phyloP scores from a whole-genome alignment of 2,329 filamentous ascomycete species.

The Claviceps capensis region DNA sequence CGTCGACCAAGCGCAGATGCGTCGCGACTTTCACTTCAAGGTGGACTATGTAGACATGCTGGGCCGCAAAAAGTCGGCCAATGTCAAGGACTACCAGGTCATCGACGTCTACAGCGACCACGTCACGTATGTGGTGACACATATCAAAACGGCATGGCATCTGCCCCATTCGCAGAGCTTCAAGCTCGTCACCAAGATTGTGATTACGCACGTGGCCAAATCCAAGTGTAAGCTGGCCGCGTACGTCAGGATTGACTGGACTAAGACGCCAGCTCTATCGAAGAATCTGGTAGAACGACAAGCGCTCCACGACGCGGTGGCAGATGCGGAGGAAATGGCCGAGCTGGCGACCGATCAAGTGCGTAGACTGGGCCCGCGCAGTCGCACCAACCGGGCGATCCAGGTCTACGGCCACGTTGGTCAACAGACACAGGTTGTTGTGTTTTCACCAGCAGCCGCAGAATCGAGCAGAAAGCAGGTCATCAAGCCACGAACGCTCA shows the following conservation, averaged over 20 bases:
- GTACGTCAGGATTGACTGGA: constrained; percentile 81
- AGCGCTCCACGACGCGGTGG: constrained; percentile 61
- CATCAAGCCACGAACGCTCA: constrained; percentile 48
- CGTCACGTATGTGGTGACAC: constrained; percentile 50
- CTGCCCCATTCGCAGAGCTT: constrained; percentile 70
- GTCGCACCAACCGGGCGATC: constrained; percentile 62
- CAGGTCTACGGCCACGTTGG: constrained; percentile 69
- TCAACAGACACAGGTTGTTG: constrained; percentile 48
- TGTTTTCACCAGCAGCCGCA: constrained; percentile 39
- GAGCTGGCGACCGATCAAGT: constrained; percentile 69
- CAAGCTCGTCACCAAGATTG: constrained; percentile 74
- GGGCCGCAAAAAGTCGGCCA: constrained; percentile 43
- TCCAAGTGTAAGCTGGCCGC: constrained; percentile 84
- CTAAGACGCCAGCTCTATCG: constrained; percentile 47
- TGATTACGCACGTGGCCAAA: constrained; percentile 87
- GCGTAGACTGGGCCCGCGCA: constrained; percentile 57
- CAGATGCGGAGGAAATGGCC: constrained; percentile 60
- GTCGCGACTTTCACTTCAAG: constrained; percentile 68
- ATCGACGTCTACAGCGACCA: constrained; percentile 76
- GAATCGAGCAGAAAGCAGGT: constrained; percentile 40
- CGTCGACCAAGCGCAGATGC: constrained; percentile 55
- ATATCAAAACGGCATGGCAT: constrained; percentile 61
- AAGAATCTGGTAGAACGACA: constrained; percentile 51
- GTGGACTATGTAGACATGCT: constrained; percentile 55
- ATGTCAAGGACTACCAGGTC: constrained; percentile 69